Conservation (phyloP, 2,329 filamentous ascomycete genomes). For the Bipolaris bicolor region DNA sequence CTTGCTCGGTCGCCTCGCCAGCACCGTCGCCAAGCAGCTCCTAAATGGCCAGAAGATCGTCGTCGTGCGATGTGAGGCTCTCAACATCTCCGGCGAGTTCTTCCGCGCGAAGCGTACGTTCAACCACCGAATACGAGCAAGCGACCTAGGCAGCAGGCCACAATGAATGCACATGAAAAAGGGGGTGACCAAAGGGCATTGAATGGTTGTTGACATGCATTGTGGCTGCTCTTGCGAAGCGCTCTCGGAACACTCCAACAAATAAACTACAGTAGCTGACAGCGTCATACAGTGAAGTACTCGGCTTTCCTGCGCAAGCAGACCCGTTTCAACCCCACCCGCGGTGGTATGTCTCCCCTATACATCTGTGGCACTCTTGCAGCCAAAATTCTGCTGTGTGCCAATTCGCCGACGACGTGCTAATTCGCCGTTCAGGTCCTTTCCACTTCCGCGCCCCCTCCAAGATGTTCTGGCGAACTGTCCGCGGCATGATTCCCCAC, state of each 20-base stretch:
- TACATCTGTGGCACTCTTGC: not conserved
- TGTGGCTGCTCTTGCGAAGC: slow-evolving; percentile 21
- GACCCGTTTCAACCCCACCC: slow-evolving; percentile 99
- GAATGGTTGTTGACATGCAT: slow-evolving; percentile 2
- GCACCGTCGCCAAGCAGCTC: slow-evolving; percentile 98
- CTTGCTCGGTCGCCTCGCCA: slow-evolving; percentile 97
- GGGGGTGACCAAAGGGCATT: not conserved
- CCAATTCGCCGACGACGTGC: slow-evolving; percentile 6
- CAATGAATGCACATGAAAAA: slow-evolving; percentile 11
- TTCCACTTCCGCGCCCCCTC: slow-evolving; percentile 99
- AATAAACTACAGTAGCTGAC: slow-evolving; percentile 36
- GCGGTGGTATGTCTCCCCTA: slow-evolving; percentile 74
- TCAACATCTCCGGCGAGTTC: slow-evolving; percentile 99
- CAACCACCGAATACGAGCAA: slow-evolving; percentile 24
- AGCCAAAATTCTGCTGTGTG: not conserved
- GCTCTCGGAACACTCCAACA: slow-evolving; percentile 6
- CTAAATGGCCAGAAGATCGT: slow-evolving; percentile 99
- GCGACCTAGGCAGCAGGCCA: slow-evolving; percentile 24
- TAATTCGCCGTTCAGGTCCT: slow-evolving; percentile 68
- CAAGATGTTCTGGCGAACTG: slow-evolving; percentile 99
- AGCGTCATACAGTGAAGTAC: slow-evolving; percentile 86
- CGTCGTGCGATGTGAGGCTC: slow-evolving; percentile 95
- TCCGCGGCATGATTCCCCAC: slow-evolving; percentile 99
- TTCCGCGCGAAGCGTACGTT: slow-evolving; percentile 99
- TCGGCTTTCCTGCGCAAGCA: slow-evolving; percentile 99